phyloP scores from a whole-genome alignment of 1,139 yeast genomes.

The Suhomyces guaymorum region DNA sequence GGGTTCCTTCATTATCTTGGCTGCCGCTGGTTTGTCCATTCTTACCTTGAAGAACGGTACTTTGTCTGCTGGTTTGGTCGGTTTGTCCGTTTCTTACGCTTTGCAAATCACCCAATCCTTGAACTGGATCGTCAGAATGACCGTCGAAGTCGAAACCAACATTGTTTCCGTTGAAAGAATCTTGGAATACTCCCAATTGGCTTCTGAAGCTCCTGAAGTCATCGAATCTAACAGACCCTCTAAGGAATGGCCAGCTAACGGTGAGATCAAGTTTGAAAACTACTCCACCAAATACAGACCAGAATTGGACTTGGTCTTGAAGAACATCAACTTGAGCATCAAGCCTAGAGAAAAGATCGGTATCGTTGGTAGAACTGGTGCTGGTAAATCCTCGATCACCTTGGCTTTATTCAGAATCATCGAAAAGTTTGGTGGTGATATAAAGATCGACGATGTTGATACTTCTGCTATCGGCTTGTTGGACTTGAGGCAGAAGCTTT shows the following conservation, averaged over 20 bases:
- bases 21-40: constrained; percentile 82
- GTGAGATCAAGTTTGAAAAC: constrained; percentile 55
- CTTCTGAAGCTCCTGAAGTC: constrained; percentile 79
- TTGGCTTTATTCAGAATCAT: constrained; percentile 72
- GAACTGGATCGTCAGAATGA: constrained; percentile 98
- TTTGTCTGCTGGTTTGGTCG: constrained; percentile 86
- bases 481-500: constrained; percentile 80
- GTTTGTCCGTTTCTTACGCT: constrained; percentile 90
- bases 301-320: constrained; percentile 59
- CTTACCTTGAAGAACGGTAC: constrained; percentile 64
- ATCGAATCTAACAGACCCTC: constrained; percentile 69
- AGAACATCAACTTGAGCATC: constrained; percentile 51
- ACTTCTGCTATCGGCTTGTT: constrained; percentile 73
- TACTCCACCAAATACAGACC: constrained; percentile 66
- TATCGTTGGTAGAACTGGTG: constrained; percentile 84
- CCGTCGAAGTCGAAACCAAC: constrained; percentile 95
- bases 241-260: constrained; percentile 61
- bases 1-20: constrained; percentile 83
- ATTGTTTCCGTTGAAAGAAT: constrained; percentile 96
- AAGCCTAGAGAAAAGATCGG: constrained; percentile 70
- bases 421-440: constrained; percentile 72
- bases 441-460: constrained; percentile 69
- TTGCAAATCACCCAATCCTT: constrained; percentile 88
- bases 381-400: constrained; percentile 76
- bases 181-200: constrained; percentile 74